Evolutionary conservation across 2,329 filamentous ascomycete genomes (phyloP).

Genomic region (Zalaria sp.): DNA sequence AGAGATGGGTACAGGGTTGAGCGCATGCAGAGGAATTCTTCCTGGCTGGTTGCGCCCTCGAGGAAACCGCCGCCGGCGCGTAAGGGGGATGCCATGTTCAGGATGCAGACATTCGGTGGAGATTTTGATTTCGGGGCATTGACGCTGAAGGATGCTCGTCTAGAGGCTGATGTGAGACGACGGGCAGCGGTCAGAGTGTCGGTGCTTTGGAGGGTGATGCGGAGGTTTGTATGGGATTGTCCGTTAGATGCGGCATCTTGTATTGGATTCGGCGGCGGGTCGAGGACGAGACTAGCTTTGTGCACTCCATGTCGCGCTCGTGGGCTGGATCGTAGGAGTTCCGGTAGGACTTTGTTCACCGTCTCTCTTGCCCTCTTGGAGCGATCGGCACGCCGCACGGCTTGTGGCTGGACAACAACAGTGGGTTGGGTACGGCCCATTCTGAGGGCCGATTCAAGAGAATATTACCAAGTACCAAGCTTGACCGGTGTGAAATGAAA

Average conservation of each 20-base stretch:
- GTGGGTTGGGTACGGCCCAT: conserved; percentile 10
- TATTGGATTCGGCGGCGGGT: conserved; percentile 18
- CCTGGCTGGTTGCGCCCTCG: conserved; percentile 44
- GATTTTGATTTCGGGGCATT: not conserved
- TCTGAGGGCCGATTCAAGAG: not conserved
- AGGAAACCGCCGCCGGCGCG: conserved; percentile 48
- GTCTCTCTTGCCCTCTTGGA: conserved; percentile 43
- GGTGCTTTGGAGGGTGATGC: conserved; percentile 31
- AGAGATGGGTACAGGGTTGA: conserved; percentile 47
- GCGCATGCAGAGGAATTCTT: conserved; percentile 47
- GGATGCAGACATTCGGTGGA: conserved; percentile 33
- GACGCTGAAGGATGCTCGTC: conserved; percentile 5
- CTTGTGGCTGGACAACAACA: conserved; percentile 8
- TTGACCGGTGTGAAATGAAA: too few relatives aligned
- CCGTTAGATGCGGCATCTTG: conserved; percentile 3
- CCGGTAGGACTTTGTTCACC: conserved; percentile 45
- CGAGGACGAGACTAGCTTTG: conserved; percentile 33
- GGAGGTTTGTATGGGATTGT: conserved; percentile 12
- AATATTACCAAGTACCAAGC: too few relatives aligned
- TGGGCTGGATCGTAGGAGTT: conserved; percentile 37
- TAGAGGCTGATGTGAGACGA: conserved; percentile 16
- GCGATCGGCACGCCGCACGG: conserved; percentile 16
- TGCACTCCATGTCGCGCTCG: conserved; percentile 43
- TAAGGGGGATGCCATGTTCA: conserved; percentile 52
- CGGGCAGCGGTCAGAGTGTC: conserved; percentile 42